Evolutionary conservation across 192 early-diverging fungal species (phyloP), one percentile per base, ranked within the genome.

Genomic region (Coemansia umbellata): DNA sequence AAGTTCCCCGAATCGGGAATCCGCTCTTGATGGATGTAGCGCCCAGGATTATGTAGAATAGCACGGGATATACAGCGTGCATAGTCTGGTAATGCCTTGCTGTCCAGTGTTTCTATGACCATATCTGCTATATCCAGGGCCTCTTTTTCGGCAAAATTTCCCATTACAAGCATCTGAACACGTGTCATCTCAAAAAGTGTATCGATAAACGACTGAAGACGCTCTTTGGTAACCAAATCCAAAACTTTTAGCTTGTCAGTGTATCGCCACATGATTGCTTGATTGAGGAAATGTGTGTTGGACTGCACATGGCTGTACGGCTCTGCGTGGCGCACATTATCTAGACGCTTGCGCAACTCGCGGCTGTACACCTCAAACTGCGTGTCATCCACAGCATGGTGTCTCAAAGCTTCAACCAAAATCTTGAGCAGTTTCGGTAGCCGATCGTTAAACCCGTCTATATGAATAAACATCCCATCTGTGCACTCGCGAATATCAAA

Each of bases 401-500:
- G 63, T 32, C 78, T 81, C 80, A 94, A 83, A 36, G 81, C 80
- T 24, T 82, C 52, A 6, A 92, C 63, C 21, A 95, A 77, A 37
- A 86, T 85, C 42, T 82, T 74, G 1, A 94, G 63, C 30, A 96
- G 65, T 5, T 81, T 69, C 13, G 71, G 58, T 0, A 94, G 71
- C 64, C 95, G 95, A 74, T 95, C 91, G 53, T 90, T 93, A 66
- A 91, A 98, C 15, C 95, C 95, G 28, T 75, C 77, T 10, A 94
- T 58, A 11, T 74, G 75, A 40, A 98, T 66, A 53, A 78, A 49
- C 41, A 92, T 74, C n/a, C 84, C 87, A 41, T 93, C 86, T 14
- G 83, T 66, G 31, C 76, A 80, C 53, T 84, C 83, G 45, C 85
- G 80, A 52, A 93, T 73, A 27, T 79, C 80, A 45, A 90, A 96